Evolutionary conservation across 805 yeast species (phyloP), one percentile per base, ranked within the genome.

Genomic region (Pichia kluyveri): DNA sequence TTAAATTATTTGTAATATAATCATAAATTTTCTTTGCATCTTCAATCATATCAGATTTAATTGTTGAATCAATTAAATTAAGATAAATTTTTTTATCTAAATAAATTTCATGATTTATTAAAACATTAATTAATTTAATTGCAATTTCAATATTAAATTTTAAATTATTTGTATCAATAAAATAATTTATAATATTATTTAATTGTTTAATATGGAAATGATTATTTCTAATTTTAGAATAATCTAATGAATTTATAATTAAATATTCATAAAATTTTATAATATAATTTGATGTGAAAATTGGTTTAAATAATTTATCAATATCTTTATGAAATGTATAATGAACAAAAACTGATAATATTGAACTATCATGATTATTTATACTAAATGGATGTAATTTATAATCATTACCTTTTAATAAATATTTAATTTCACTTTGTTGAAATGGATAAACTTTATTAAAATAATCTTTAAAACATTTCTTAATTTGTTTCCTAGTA

Each of bases 321-420:
- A 32, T 27, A 7, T 31, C 26, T 5, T 23, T 43, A 17, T 43
- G 27, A 26, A 44, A 44, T 4, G 53, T 28, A 39, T 56, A 55
- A 9, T 50, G 41, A 11, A 60, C 40, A 42, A 60, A 58, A 9
- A 48, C 37, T 17, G 54, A 53, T 23, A 60, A 43, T 5, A 60
- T 51, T 17, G 49, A 26, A 9, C 55, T 41, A 43, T 52, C 50
- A 46, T 57, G 60, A 41, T 43, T 30, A 6, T 37, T 30, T 38
- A 42, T 37, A 26, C 51, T 42, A 44, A 56, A 56, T 36, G 60
- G 60, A 44, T 57, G 60, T 37, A 38, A 40, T 30, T 36, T 41
- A 26, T 32, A 36, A 10, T 42, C 26, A 15, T 19, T 6, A 14
- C 15, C 4, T 7, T 26, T 23, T n/a, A 37, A 4, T 37, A 19